These are phyloP conservation scores for Hirschfeldia incana DNA, from an alignment of 345 rosid species.

Conservation along the genomic window DNA sequence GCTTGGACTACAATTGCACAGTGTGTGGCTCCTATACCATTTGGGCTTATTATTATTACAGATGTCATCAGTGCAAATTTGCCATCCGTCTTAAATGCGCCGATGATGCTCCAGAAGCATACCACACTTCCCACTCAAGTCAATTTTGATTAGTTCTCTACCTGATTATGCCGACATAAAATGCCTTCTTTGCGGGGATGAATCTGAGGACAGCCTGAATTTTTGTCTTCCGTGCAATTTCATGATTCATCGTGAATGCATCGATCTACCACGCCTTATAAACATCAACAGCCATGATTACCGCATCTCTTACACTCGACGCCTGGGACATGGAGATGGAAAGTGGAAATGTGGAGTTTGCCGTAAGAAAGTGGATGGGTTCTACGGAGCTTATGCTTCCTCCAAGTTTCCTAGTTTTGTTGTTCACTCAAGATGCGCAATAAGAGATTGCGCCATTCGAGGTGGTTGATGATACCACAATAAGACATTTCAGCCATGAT, in stretches of 20 bases:
- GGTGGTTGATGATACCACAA: neutral
- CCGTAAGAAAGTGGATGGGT: neutral
- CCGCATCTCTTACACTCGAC: neutral
- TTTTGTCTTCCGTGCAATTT: neutral
- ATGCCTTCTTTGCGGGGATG: neutral
- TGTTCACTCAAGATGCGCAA: neutral
- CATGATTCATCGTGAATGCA: neutral
- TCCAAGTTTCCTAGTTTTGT: neutral
- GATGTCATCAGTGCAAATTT: neutral
- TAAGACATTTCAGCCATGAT: neutral
- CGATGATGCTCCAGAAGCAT: neutral
- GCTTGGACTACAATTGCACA: neutral
- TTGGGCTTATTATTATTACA: neutral
- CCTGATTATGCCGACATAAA: neutral
- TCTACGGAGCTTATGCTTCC: neutral
- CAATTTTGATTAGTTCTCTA: neutral
- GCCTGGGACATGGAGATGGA: neutral
- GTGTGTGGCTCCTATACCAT: too few relatives aligned
- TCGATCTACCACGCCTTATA: neutral
- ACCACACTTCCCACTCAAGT: neutral
- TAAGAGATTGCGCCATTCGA: neutral
- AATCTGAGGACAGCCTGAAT: neutral
- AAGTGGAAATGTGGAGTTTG: neutral
- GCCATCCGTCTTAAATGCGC: neutral
- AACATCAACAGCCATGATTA: neutral